These are phyloP conservation scores for Fusarium oligoseptatum DNA, from an alignment of 2,329 filamentous ascomycete species.

Conservation along the genomic window DNA sequence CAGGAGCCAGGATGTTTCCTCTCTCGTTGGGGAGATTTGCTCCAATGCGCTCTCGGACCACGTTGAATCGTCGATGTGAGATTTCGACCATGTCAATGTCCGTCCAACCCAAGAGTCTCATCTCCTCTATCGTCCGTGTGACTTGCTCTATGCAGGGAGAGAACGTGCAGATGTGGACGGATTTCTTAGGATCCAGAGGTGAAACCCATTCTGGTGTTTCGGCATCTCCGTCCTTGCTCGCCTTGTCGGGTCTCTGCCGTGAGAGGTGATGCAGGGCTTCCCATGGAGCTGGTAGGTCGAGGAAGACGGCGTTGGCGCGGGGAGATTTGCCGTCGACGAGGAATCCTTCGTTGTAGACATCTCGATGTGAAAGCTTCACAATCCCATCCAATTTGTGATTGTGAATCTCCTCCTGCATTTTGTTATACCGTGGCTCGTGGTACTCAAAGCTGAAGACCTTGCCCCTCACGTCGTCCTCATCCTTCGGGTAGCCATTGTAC, in stretches of 20 bases:
- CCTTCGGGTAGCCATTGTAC: conserved; percentile 76
- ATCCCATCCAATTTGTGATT: conserved; percentile 75
- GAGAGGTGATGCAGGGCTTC: conserved; percentile 82
- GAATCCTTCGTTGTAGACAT: conserved; percentile 84
- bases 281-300: conserved; percentile 87
- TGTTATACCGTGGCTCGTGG: conserved; percentile 78
- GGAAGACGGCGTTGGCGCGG: conserved; percentile 78
- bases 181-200: conserved; percentile 77
- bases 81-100: conserved; percentile 96
- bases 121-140: conserved; percentile 82
- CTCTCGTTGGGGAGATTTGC: conserved; percentile 74
- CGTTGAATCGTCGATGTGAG: conserved; percentile 81
- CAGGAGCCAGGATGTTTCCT: conserved; percentile 77
- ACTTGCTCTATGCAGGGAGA: conserved; percentile 98
- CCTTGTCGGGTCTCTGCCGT: conserved; percentile 56
- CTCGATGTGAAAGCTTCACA: conserved; percentile 81
- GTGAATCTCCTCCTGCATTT: conserved; percentile 77
- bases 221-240: conserved; percentile 39
- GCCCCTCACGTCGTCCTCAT: conserved; percentile 64
- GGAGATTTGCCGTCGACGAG: conserved; percentile 71
- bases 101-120: conserved; percentile 88
- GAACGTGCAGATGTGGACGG: conserved; percentile 90
- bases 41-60: conserved; percentile 84
- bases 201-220: conserved; percentile 61
- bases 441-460: conserved; percentile 88